Evolutionary conservation across 805 yeast genomes (phyloP).

Genomic region (Debaryomyces prosopidis): DNA sequence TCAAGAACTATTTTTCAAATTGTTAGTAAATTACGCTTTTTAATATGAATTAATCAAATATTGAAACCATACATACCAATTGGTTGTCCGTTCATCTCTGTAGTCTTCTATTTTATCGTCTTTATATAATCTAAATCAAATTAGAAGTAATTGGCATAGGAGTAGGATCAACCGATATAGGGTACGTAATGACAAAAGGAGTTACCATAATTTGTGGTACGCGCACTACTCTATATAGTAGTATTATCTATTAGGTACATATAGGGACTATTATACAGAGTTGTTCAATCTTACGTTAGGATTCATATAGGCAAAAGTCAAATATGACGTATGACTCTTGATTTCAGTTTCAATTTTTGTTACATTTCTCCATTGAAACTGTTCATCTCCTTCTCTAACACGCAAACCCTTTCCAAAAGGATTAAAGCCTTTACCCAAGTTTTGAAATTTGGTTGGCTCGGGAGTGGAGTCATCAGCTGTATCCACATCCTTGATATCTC

Average conservation of each 20-base stretch:
- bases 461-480: conserved; percentile 12
- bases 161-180: neutral
- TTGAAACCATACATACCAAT: conserved; percentile 25
- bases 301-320: conserved; percentile 77
- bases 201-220: neutral
- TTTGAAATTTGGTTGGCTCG: conserved; percentile 33
- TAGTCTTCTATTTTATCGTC: neutral
- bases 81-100: conserved; percentile 26
- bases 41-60: neutral
- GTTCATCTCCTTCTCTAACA: conserved; percentile 82
- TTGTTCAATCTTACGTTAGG: conserved; percentile 7
- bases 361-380: conserved; percentile 80
- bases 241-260: neutral
- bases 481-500: conserved; percentile 24
- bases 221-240: conserved; percentile 1
- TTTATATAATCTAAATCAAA: neutral
- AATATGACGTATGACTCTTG: conserved; percentile 90
- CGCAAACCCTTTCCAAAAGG: conserved; percentile 93
- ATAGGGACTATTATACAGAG: neutral
- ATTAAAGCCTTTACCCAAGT: conserved; percentile 58
- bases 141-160: neutral
- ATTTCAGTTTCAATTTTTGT: conserved; percentile 81
- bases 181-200: neutral
- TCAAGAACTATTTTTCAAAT: conserved; percentile 65
- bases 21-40: neutral